These are phyloP conservation scores for Microascus cirrosus DNA, from an alignment of 2,329 filamentous ascomycete genomes.

Conservation along the genomic window DNA sequence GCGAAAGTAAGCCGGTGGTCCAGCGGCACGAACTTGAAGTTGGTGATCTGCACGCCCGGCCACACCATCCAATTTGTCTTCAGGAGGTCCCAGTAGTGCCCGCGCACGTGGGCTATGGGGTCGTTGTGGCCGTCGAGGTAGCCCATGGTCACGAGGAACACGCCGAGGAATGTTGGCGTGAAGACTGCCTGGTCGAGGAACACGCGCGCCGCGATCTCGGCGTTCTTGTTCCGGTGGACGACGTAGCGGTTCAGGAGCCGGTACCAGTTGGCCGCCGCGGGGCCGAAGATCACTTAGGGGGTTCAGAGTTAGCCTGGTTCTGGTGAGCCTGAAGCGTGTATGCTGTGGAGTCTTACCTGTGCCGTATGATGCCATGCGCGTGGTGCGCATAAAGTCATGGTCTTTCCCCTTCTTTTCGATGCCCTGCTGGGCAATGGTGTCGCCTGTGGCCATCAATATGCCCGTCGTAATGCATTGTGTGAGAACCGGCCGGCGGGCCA, in stretches of 20 bases:
- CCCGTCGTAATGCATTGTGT: slow-evolving; percentile 87
- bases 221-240: slow-evolving; percentile 48
- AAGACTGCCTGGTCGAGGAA: slow-evolving; percentile 72
- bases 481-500: slow-evolving; percentile 72
- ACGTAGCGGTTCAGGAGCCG: slow-evolving; percentile 63
- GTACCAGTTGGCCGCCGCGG: slow-evolving; percentile 81
- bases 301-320: background rate
- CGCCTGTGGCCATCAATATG: slow-evolving; percentile 85
- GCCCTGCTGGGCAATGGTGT: slow-evolving; percentile 80
- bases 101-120: slow-evolving; percentile 55
- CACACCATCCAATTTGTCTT: slow-evolving; percentile 80
- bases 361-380: slow-evolving; percentile 71
- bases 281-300: slow-evolving; percentile 71
- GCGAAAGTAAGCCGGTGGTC: slow-evolving; percentile 78
- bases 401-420: slow-evolving; percentile 71
- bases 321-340: background rate
- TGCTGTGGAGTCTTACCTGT: slow-evolving; percentile 44
- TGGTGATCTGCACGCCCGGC: slow-evolving; percentile 74
- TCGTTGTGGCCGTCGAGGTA: slow-evolving; percentile 55
- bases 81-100: slow-evolving; percentile 61
- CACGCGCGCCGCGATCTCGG: slow-evolving; percentile 68
- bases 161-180: slow-evolving; percentile 69
- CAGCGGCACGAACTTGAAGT: slow-evolving; percentile 79
- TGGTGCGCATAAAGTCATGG: slow-evolving; percentile 64
- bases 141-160: slow-evolving; percentile 79